These are phyloP conservation scores for Dipodascus albidus DNA, from an alignment of 805 yeast species.

Conservation along the genomic window DNA sequence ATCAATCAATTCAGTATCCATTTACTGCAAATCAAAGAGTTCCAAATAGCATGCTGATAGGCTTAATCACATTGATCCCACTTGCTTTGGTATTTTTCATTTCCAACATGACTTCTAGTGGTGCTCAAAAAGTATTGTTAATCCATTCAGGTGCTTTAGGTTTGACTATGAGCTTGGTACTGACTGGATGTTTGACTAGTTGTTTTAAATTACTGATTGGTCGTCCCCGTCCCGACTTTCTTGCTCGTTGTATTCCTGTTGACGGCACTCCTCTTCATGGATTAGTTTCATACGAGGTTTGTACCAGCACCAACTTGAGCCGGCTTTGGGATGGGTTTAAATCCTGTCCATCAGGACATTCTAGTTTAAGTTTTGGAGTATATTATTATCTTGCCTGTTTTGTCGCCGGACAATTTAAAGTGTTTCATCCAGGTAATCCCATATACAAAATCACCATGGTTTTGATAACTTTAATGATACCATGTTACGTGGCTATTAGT, in stretches of 20 bases:
- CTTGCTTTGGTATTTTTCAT: background rate
- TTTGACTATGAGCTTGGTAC: slow-evolving; percentile 43
- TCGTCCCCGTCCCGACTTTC: slow-evolving; percentile 83
- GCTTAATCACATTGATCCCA: slow-evolving; percentile 22
- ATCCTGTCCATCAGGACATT: slow-evolving; percentile 48
- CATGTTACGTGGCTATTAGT: slow-evolving; percentile 67
- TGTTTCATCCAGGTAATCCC: slow-evolving; percentile 27
- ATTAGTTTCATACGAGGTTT: slow-evolving; percentile 24
- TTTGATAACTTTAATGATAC: slow-evolving; percentile 36
- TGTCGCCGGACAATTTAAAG: slow-evolving; percentile 36
- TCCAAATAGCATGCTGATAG: slow-evolving; percentile 34
- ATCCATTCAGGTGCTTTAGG: slow-evolving; percentile 34
- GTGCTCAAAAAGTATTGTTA: slow-evolving; percentile 20
- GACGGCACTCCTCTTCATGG: slow-evolving; percentile 38
- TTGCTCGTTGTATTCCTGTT: slow-evolving; percentile 71
- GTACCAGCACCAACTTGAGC: slow-evolving; percentile 23
- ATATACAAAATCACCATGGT: slow-evolving; percentile 17
- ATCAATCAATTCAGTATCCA: slow-evolving; percentile 71
- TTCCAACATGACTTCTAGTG: slow-evolving; percentile 28
- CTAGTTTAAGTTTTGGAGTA: slow-evolving; percentile 38
- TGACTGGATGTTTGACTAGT: slow-evolving; percentile 58
- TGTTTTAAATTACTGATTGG: slow-evolving; percentile 76
- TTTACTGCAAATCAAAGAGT: slow-evolving; percentile 67
- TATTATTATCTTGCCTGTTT: slow-evolving; percentile 33
- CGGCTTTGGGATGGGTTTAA: slow-evolving; percentile 40